A percentile compares a stretch with the other conserved stretches of the same genome.
These are phyloP conservation scores for Ustilago loliicola DNA, from an alignment of 1,284 basidiomycete species.

Conservation along the genomic window DNA sequence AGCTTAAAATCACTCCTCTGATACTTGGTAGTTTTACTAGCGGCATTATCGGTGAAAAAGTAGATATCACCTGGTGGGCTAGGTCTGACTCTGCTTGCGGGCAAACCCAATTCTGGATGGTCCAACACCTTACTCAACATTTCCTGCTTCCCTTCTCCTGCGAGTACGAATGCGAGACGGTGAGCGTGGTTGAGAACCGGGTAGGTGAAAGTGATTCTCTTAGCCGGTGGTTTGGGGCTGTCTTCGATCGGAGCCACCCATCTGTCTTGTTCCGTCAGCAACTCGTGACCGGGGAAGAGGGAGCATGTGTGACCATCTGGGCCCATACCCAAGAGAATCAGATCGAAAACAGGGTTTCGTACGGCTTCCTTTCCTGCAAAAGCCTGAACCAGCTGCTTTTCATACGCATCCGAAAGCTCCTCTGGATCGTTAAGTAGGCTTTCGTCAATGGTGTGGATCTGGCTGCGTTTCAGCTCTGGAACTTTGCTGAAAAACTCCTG, in stretches of 20 bases:
- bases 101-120: conserved; percentile 82
- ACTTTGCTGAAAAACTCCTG: conserved; percentile 86
- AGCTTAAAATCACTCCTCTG: conserved; percentile 58
- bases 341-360: conserved; percentile 69
- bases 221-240: conserved; percentile 92
- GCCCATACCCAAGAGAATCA: conserved; percentile 71
- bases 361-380: conserved; percentile 74
- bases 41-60: conserved; percentile 67
- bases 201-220: conserved; percentile 76
- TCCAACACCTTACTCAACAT: conserved; percentile 83
- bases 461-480: conserved; percentile 78
- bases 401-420: conserved; percentile 91
- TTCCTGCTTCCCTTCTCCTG: conserved; percentile 86
- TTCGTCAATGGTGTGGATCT: conserved; percentile 89
- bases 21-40: conserved; percentile 59
- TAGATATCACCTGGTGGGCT: conserved; percentile 77
- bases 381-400: conserved; percentile 87
- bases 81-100: conserved; percentile 85
- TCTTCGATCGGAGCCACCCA: conserved; percentile 96
- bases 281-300: conserved; percentile 90
- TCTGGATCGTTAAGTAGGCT: conserved; percentile 77
- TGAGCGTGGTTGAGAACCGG: conserved; percentile 74
- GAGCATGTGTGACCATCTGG: conserved; percentile 94
- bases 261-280: conserved; percentile 85
- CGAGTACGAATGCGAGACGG: conserved; percentile 87